Evolutionary conservation across 2,329 filamentous ascomycete species (phyloP).

Genomic region (Trichoderma afroharzianum): DNA sequence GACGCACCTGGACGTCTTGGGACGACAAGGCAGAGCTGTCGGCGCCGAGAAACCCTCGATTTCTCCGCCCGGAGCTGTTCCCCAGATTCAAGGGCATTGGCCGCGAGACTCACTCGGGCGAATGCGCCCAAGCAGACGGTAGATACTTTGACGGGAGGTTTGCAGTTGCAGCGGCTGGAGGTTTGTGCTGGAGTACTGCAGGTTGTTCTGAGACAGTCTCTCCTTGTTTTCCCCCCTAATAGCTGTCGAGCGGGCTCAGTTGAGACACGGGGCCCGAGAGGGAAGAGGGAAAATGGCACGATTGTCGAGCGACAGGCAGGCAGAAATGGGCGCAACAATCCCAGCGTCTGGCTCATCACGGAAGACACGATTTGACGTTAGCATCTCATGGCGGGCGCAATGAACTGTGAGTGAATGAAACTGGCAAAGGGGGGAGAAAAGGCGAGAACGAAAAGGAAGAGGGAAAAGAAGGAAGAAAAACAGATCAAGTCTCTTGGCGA

Average conservation of each 20-base stretch:
- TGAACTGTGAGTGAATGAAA: too few species aligned
- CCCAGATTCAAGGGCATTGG: conserved; percentile 31
- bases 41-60: conserved; percentile 49
- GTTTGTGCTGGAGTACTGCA: not conserved
- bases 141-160: not conserved
- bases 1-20: conserved; percentile 46
- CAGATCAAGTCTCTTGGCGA: not conserved
- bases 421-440: not conserved
- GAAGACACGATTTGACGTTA: not conserved
- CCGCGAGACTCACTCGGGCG: conserved; percentile 18
- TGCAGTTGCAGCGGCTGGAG: not conserved
- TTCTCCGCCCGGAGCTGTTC: conserved; percentile 32
- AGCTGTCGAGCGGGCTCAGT: not conserved
- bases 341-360: conserved; percentile 9
- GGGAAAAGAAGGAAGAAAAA: not conserved
- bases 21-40: conserved; percentile 50
- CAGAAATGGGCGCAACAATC: not conserved
- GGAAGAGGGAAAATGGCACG: not conserved
- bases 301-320: not conserved
- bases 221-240: not conserved
- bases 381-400: not conserved
- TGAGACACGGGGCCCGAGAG: not conserved
- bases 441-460: not conserved
- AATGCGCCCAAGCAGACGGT: not conserved
- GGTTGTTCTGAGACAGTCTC: not conserved